Evolutionary conservation across 805 yeast genomes (phyloP), one percentile per base, ranked within the genome.

Genomic region (Lipomyces anomalus): DNA sequence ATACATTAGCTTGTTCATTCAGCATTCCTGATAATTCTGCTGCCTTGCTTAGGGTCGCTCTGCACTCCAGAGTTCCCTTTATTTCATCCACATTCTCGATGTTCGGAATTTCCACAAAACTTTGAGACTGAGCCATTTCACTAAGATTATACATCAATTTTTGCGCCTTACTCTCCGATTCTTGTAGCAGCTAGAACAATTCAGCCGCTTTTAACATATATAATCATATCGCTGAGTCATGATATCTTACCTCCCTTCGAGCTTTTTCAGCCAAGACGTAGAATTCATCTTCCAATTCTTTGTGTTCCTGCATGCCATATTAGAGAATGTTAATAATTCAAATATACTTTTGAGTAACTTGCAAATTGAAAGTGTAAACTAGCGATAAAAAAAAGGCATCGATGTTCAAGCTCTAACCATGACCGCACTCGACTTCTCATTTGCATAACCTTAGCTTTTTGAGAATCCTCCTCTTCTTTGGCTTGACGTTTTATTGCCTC

Each of bases 361-460:
- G 40, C 50, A 28, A 70, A 59, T 55, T 82, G 89, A 52, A 73
- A 84, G 57, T 82, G 76, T 0, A 84, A 76, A 1, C 88, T 78
- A 0, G 86, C 97, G 22, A 84, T 67, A 50, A 87, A 76, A 59
- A 89, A 90, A 58, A 77, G 82, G 36, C 82, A 73, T 42, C 89
- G 80, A 61, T 92, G 97, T 13, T 85, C 64, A 7, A 78, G 57
- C 41, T 85, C 82, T 26, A 72, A 54, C 78, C 79, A 73, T 11
- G 67, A 58, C 50, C 84, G 64, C 7, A 74, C 57, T 42, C 72
- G 66, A 42, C 17, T 33, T 45, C 39, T 28, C 3, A 43, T 46
- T 21, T 43, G 20, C 17, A 35, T 7, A 3, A 43, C 43, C n/a
- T 50, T 41, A 6, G 46, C 43, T 17, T 42, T 36, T 17, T 41